Conservation (phyloP, 2,329 filamentous ascomycete species). For the Xylariomycetidae sp. region DNA sequence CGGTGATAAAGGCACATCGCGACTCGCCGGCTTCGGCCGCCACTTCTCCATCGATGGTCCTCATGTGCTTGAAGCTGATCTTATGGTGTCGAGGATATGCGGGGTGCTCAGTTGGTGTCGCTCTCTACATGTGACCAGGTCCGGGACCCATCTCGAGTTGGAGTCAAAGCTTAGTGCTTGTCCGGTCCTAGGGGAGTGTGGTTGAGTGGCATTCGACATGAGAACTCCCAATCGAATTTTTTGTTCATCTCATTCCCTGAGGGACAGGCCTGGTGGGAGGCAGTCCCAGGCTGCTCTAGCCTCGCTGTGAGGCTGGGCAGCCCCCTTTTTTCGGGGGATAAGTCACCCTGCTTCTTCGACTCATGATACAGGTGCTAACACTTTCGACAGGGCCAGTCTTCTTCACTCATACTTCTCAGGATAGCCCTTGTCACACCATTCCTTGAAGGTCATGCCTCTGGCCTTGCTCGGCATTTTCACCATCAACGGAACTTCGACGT, state of each 20-base stretch:
- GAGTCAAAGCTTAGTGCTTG: constrained; percentile 92
- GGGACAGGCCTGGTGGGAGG: constrained; percentile 10
- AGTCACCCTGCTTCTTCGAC: constrained; percentile 12
- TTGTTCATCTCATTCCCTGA: constrained; percentile 12
- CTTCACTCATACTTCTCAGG: constrained; percentile 8
- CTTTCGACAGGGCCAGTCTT: constrained; percentile 4
- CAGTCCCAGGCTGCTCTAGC: constrained; percentile 18
- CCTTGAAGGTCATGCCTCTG: constrained; percentile 15
- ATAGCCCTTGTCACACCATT: constrained; percentile 14
- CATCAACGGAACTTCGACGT: constrained; percentile 18
- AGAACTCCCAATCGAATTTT: constrained; percentile 15
- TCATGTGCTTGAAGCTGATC: constrained; percentile 9
- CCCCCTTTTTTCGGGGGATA: constrained; percentile 27
- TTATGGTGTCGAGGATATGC: constrained; percentile 10
- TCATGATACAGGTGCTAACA: constrained; percentile 12
- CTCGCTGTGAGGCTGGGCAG: constrained; percentile 12
- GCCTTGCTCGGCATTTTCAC: constrained; percentile 19
- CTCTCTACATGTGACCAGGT: constrained; percentile 23
- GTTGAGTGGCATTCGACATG: constrained; percentile 5
- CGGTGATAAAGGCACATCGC: constrained; percentile 10
- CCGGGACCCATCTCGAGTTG: constrained; percentile 86
- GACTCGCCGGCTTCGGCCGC: constrained; percentile 24
- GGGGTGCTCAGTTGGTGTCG: constrained; percentile 12
- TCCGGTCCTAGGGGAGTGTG: constrained; percentile 44
- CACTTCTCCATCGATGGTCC: constrained; percentile 17